Conservation (phyloP, 2,329 filamentous ascomycete species). For the Pseudocercospora musae region DNA sequence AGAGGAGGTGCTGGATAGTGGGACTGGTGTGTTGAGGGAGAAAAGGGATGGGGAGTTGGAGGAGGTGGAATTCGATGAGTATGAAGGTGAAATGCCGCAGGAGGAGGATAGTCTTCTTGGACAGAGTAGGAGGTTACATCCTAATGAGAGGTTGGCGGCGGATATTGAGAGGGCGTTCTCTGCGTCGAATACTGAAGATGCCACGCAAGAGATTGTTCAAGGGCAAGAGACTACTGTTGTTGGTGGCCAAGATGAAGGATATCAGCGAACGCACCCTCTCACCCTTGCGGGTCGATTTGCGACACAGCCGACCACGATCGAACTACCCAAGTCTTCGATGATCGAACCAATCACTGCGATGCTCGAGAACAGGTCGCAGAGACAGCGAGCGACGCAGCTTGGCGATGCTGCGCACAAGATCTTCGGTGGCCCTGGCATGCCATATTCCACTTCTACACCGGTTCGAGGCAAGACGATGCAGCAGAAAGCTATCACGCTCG, state of each 20-base stretch:
- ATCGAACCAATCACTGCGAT: conserved; percentile 67
- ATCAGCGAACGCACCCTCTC: conserved; percentile 66
- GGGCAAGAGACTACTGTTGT: conserved; percentile 60
- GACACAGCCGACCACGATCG: conserved; percentile 69
- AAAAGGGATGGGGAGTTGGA: conserved; percentile 48
- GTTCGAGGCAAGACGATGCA: conserved; percentile 52
- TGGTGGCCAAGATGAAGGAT: conserved; percentile 26
- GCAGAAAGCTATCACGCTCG: conserved; percentile 63
- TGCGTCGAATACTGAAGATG: conserved; percentile 47
- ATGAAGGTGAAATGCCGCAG: conserved; percentile 17
- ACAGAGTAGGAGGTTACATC: conserved; percentile 54
- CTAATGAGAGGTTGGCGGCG: conserved; percentile 34
- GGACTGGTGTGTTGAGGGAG: conserved; percentile 51
- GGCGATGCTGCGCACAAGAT: conserved; percentile 65
- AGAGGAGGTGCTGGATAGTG: conserved; percentile 30
- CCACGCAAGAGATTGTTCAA: conserved; percentile 52
- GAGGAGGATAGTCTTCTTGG: conserved; percentile 17
- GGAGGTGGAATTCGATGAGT: conserved; percentile 54
- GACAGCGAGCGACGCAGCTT: conserved; percentile 68
- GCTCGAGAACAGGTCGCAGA: conserved; percentile 46
- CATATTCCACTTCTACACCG: conserved; percentile 72
- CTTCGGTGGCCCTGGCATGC: conserved; percentile 75
- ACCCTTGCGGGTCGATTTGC: conserved; percentile 72
- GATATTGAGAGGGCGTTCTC: conserved; percentile 39
- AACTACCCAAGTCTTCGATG: conserved; percentile 68